Evolutionary conservation across 495 filamentous ascomycete species (phyloP), one percentile per base, ranked within the genome.

Genomic region (Neurospora tetraspora): DNA sequence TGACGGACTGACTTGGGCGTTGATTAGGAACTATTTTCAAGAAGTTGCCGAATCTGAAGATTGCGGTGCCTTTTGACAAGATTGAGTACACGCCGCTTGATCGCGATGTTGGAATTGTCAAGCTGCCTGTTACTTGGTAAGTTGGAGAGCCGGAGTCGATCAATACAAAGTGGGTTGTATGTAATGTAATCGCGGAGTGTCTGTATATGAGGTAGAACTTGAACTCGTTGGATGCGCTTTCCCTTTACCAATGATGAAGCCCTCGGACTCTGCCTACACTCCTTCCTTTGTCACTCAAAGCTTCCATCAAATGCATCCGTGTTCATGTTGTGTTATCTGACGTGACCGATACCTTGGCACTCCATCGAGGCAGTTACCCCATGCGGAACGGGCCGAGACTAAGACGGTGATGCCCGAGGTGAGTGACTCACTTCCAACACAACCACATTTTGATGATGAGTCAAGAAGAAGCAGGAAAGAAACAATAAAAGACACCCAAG

Each of bases 101-200:
- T 4, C 78, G 79, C 68, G 82, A 85, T 74, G 81, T 85, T 0
- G 84, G 83, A 0, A 79, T 85, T 27, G 53, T 74, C 1, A 80
- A 78, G 69, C 70, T 86, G 10, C 82, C 78, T 1, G 79, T 82
- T 37, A 77, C 72, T 0, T 79, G 73, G 72, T 78, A 74, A 73
- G 34, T 23, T 36, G 10, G 47, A 42, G 37, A 38, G 39, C 12
- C 36, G 40, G 16, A 42, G 18, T 39, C 10, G 20, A 27, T 43
- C 18, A n/a, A 8, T 8, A 16, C 16, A 42, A 31, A 43, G 5
- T 18, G 40, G 23, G 2, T 59, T 59, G 23, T 5, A 14, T 18
- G 31, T 40, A 31, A 70, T 70, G 42, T 23, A 53, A 53, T 31
- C 1, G 39, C 39, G 9, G 20, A 38, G 11, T 23, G 8, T 23